Evolutionary conservation across 208 protist species (phyloP), one percentile per base, ranked within the genome.

Genomic region (Crithidia mellificae): DNA sequence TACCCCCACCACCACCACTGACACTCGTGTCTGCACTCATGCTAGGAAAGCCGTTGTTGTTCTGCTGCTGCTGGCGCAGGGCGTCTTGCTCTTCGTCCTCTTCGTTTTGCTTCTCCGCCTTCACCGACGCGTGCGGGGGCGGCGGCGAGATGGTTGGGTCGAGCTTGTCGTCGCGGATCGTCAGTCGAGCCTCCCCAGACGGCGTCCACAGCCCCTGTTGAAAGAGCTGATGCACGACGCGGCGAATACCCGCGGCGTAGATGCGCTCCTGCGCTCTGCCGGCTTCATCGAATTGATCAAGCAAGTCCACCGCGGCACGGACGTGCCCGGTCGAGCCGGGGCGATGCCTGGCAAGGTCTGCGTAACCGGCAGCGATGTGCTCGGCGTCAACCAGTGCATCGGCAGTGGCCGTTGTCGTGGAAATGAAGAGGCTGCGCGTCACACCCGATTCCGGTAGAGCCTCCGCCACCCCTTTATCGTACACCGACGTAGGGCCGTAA

Each of bases 241-340:
- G 61, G 4, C 69, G 69, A 43, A 74, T 39, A 4, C 69, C 69
- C 9, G 41, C 59, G 2, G 69, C 69, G 55, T 72, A 77, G 25
- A 36, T 22, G n/a, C 57, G 65, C 61, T 92, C 79, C 58, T 79
- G 68, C 41, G 47, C 66, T 30, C 69, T 63, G 0, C 84, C 83
- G 7, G 54, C 56, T 14, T 74, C 46, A 29, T 89, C 86, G 39
- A 70, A 81, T 30, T 77, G 29, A 8, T 58, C 61, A 22, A 92
- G 70, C 56, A 87, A 47, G 2, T 66, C 52, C 5, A 77, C 53
- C 5, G 80, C 75, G 3, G 72, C 86, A 12, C 53, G 24, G 17
- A 92, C 81, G 61, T 89, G 86, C 20, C 62, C 83, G 30, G 52
- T 34, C 30, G 78, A 83, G 27, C 81, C 83, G 0, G 81, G 77